These are phyloP conservation scores for Ormosia semicastrata DNA, from an alignment of 306 rosid genomes.

Conservation along the genomic window DNA sequence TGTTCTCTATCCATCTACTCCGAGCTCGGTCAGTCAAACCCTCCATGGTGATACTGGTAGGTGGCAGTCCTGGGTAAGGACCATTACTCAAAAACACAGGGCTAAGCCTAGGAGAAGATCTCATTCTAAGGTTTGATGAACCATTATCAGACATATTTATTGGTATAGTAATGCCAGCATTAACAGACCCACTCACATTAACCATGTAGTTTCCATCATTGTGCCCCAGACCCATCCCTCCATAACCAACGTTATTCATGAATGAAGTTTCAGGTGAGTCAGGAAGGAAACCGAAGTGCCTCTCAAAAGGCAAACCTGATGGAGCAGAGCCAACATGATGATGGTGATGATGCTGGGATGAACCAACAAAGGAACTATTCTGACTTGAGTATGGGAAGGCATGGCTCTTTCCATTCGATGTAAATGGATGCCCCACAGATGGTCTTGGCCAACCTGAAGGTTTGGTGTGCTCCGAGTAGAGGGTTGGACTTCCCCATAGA, in stretches of 20 bases:
- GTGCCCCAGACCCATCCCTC: slow-evolving; percentile 61
- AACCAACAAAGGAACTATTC: slow-evolving; percentile 61
- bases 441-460: slow-evolving; percentile 77
- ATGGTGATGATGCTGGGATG: slow-evolving; percentile 58
- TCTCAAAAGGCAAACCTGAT: slow-evolving; percentile 79
- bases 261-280: slow-evolving; percentile 86
- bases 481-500: slow-evolving; percentile 93
- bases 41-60: slow-evolving; percentile 52
- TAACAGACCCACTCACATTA: slow-evolving; percentile 56
- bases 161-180: slow-evolving; percentile 58
- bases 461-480: slow-evolving; percentile 56
- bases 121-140: slow-evolving; percentile 74
- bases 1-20: slow-evolving; percentile 72
- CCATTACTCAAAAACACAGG: slow-evolving; percentile 75
- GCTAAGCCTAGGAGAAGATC: slow-evolving; percentile 80
- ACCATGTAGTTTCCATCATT: slow-evolving; percentile 72
- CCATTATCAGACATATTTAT: slow-evolving; percentile 73
- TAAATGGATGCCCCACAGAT: slow-evolving; percentile 62
- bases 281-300: slow-evolving; percentile 85
- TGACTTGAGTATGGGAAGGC: slow-evolving; percentile 62
- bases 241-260: slow-evolving; percentile 62
- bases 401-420: slow-evolving; percentile 75
- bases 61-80: slow-evolving; percentile 61
- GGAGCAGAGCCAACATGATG: slow-evolving; percentile 97
- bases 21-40: slow-evolving; percentile 74